phyloP scores from a whole-genome alignment of 176 grass and related monocot species.

The Leersia perrieri region DNA sequence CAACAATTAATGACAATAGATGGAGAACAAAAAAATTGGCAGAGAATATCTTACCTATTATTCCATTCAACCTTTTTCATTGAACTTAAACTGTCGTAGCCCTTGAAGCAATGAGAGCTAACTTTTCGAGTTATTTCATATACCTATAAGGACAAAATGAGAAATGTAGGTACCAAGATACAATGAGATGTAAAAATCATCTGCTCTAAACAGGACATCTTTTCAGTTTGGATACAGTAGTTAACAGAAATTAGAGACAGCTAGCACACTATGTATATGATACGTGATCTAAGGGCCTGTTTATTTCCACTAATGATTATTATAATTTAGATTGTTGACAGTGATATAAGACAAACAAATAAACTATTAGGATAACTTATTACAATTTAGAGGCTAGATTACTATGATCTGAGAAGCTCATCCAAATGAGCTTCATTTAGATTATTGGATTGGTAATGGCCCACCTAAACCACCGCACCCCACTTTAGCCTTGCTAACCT shows the following conservation, averaged over 20 bases:
- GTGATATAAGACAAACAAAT: too few species aligned
- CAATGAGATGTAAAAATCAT: background rate
- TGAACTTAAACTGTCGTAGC: constrained; percentile 43
- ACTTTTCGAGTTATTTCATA: constrained; percentile 48
- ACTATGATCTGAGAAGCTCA: too few species aligned
- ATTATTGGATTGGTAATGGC: too few species aligned
- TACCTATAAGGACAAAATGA: constrained; percentile 36
- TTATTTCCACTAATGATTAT: too few species aligned
- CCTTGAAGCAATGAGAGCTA: constrained; percentile 45
- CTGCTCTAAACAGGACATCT: background rate
- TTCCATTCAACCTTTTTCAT: constrained; percentile 68
- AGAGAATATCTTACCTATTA: constrained; percentile 42
- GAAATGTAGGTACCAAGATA: background rate
- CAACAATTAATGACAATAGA: background rate
- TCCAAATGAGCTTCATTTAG: too few species aligned
- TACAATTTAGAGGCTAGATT: too few species aligned
- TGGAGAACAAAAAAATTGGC: background rate
- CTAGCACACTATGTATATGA: background rate
- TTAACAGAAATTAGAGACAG: background rate
- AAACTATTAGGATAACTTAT: too few species aligned
- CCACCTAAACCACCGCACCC: too few species aligned
- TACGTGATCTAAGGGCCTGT: too few species aligned
- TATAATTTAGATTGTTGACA: too few species aligned
- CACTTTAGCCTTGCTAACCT: too few species aligned
- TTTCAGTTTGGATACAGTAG: background rate